Conservation (phyloP, 106 monocot species). For the Iris macrosiphon region DNA sequence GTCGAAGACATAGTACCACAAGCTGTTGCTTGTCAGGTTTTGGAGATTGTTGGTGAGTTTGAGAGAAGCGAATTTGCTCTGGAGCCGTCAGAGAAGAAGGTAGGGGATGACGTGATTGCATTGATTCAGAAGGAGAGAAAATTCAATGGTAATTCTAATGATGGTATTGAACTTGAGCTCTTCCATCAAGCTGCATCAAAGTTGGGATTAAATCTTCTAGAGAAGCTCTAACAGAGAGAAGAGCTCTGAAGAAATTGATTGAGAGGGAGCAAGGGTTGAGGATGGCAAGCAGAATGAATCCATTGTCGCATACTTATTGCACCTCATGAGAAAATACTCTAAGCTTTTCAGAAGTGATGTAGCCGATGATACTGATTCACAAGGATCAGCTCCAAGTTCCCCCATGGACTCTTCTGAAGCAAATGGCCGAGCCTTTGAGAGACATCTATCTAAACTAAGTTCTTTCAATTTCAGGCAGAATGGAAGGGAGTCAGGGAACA, state of each 20-base stretch:
- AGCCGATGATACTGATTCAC: constrained; percentile 54
- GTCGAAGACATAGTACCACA: constrained; percentile 64
- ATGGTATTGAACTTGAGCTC: constrained; percentile 52
- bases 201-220: constrained; percentile 72
- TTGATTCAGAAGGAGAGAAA: constrained; percentile 62
- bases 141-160: constrained; percentile 16
- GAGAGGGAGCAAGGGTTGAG: constrained; percentile 58
- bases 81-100: constrained; percentile 57
- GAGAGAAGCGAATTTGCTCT: constrained; percentile 50
- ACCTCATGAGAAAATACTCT: constrained; percentile 86
- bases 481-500: constrained; percentile 32
- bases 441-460: constrained; percentile 30
- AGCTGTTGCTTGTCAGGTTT: constrained; percentile 56
- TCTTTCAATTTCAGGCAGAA: constrained; percentile 42
- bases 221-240: constrained; percentile 75
- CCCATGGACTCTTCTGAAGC: constrained; percentile 23
- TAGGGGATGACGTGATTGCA: constrained; percentile 56
- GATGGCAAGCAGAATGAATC: constrained; percentile 77
- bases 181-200: constrained; percentile 59
- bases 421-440: constrained; percentile 18
- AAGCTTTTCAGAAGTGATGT: constrained; percentile 60
- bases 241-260: constrained; percentile 76
- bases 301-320: constrained; percentile 46
- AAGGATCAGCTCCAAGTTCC: constrained; percentile 58
- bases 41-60: constrained; percentile 55